These are phyloP conservation scores for Backusella macrospora DNA, from an alignment of 192 early-diverging fungal species.

Conservation along the genomic window DNA sequence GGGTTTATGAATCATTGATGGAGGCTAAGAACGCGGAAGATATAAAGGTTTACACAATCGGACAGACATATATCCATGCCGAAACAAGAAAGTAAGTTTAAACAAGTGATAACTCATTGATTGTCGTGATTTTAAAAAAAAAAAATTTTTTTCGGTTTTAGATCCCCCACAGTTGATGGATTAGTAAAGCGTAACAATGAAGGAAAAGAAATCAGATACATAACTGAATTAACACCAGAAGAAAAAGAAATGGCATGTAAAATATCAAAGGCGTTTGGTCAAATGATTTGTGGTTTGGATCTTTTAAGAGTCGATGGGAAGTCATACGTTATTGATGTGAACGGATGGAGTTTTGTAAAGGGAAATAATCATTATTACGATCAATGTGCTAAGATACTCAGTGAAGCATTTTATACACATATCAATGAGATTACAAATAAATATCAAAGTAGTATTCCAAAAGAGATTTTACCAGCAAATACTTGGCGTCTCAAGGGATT, in stretches of 20 bases:
- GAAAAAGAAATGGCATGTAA: slow-evolving; percentile 79
- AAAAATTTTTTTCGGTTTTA: slow-evolving; percentile 22
- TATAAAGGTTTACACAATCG: slow-evolving; percentile 97
- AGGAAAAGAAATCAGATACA: slow-evolving; percentile 96
- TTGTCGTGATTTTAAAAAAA: slow-evolving; percentile 4
- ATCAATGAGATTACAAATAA: slow-evolving; percentile 16
- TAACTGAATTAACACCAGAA: slow-evolving; percentile 72
- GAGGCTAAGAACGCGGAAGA: slow-evolving; percentile 93
- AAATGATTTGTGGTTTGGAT: slow-evolving; percentile 96
- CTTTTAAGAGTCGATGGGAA: slow-evolving; percentile 78
- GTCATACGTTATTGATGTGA: slow-evolving; percentile 96
- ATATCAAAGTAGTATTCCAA: neutral
- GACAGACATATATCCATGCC: slow-evolving; percentile 84
- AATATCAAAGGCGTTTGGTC: slow-evolving; percentile 84
- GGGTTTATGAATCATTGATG: slow-evolving; percentile 95
- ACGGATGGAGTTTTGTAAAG: slow-evolving; percentile 99
- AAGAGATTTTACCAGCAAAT: slow-evolving; percentile 68
- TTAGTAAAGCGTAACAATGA: slow-evolving; percentile 93
- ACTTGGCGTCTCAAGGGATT: slow-evolving; percentile 95
- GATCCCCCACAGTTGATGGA: slow-evolving; percentile 94
- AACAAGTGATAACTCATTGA: neutral
- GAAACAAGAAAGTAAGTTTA: slow-evolving; percentile 85
- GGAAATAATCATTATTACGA: slow-evolving; percentile 93
- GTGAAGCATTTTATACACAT: slow-evolving; percentile 73
- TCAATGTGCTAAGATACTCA: slow-evolving; percentile 75